Evolutionary conservation across 2,329 filamentous ascomycete species (phyloP).

Genomic region (Alternaria brassicae): DNA sequence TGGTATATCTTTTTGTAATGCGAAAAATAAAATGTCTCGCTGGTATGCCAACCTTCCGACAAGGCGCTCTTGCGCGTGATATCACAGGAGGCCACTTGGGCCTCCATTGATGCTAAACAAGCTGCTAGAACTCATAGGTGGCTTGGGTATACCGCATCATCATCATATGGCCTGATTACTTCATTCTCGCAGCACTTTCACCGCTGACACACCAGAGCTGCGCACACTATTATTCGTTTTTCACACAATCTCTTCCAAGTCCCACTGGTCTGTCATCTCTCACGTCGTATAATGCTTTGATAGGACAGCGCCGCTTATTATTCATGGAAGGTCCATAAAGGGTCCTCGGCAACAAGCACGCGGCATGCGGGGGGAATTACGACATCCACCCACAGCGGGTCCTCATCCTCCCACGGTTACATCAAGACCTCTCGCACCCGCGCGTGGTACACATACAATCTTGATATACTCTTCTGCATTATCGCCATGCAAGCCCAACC

Average conservation of each 20-base stretch:
- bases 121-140: background rate
- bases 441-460: background rate
- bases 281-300: background rate
- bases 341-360: conserved; percentile 11
- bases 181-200: background rate
- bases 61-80: background rate
- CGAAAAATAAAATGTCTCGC: background rate
- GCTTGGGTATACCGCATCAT: background rate
- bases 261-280: background rate
- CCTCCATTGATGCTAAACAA: background rate
- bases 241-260: background rate
- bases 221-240: background rate
- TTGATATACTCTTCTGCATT: background rate
- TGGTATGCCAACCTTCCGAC: background rate
- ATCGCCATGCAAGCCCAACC: background rate
- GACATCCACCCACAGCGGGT: conserved; percentile 6
- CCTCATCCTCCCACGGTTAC: conserved; percentile 1
- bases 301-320: background rate
- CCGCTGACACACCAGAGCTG: background rate
- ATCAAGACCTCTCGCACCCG: background rate
- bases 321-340: background rate
- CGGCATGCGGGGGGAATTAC: conserved; percentile 12
- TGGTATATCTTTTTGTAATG: conserved; percentile 2
- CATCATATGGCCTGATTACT: background rate
- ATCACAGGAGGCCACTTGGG: background rate